A percentile compares a stretch with the other conserved stretches of the same genome.
Conservation (phyloP, 306 rosid species). For the Ormosia semicastrata region DNA sequence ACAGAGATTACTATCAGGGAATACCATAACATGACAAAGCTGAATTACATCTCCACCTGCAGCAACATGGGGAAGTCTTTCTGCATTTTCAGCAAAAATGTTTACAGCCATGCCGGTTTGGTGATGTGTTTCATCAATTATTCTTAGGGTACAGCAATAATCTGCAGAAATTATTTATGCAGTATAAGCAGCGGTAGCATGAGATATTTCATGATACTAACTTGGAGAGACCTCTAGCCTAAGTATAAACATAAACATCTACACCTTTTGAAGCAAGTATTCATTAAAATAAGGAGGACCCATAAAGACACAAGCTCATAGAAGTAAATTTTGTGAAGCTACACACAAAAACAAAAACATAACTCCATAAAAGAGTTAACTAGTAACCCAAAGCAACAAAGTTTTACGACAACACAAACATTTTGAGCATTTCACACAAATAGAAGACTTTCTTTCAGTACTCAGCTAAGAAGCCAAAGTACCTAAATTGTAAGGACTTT, state of each 20-base stretch:
- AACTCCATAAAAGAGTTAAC: not conserved
- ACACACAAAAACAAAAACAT: not conserved
- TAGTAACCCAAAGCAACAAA: not conserved
- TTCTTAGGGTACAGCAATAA: slow-evolving; percentile 41
- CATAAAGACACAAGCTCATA: not conserved
- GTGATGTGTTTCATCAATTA: slow-evolving; percentile 52
- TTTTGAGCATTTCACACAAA: not conserved
- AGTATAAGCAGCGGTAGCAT: not conserved
- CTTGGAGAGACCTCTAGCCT: not conserved
- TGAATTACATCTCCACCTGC: slow-evolving; percentile 65
- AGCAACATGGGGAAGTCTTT: slow-evolving; percentile 52
- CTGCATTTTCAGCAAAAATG: slow-evolving; percentile 45
- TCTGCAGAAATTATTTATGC: slow-evolving; percentile 50
- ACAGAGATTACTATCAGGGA: not conserved
- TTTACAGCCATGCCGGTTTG: slow-evolving; percentile 43
- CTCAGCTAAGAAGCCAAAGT: not conserved
- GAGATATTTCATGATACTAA: not conserved
- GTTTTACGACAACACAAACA: not conserved
- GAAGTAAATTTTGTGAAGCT: not conserved
- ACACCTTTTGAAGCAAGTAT: not conserved
- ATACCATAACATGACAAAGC: slow-evolving; percentile 52
- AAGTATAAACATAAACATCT: not conserved
- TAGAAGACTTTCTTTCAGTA: not conserved
- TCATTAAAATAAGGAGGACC: not conserved
- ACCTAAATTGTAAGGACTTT: not conserved